A percentile compares a stretch with the other conserved stretches of the same genome.
Evolutionary conservation across 2,329 filamentous ascomycete genomes (phyloP).

Genomic region (Colletotrichum musae): DNA sequence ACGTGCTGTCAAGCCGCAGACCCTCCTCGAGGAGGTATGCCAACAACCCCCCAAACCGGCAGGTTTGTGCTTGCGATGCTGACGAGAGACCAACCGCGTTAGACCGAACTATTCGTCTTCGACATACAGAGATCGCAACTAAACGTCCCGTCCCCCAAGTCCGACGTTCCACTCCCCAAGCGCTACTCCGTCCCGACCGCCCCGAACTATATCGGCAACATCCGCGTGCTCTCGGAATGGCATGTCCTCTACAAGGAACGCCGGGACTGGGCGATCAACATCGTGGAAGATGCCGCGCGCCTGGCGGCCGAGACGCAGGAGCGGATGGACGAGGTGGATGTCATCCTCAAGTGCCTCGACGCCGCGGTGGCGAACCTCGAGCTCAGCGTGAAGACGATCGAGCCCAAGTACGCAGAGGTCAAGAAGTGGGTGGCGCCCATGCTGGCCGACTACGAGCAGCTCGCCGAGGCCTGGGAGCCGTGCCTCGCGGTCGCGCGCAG

Average conservation of each 20-base stretch:
- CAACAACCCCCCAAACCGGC: background rate
- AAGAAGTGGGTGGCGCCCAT: slow-evolving; percentile 79
- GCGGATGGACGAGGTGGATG: slow-evolving; percentile 79
- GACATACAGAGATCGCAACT: slow-evolving; percentile 82
- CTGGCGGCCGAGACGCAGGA: slow-evolving; percentile 75
- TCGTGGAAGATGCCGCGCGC: slow-evolving; percentile 77
- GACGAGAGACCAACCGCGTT: slow-evolving; percentile 22
- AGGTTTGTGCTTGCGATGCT: slow-evolving; percentile 17
- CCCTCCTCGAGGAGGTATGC: slow-evolving; percentile 82
- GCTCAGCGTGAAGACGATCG: slow-evolving; percentile 78
- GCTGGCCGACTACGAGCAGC: slow-evolving; percentile 75
- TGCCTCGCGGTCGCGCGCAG: slow-evolving; percentile 76
- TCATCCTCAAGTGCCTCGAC: slow-evolving; percentile 84
- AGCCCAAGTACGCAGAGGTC: slow-evolving; percentile 79
- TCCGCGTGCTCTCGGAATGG: slow-evolving; percentile 89
- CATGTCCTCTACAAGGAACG: slow-evolving; percentile 87
- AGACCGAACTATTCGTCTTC: slow-evolving; percentile 94
- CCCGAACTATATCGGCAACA: slow-evolving; percentile 87
- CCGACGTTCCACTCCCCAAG: slow-evolving; percentile 66
- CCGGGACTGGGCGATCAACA: slow-evolving; percentile 81
- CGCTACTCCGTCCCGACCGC: slow-evolving; percentile 74
- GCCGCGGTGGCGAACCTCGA: slow-evolving; percentile 90
- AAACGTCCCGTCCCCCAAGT: slow-evolving; percentile 60
- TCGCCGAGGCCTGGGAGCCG: slow-evolving; percentile 77
- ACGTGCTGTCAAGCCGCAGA: slow-evolving; percentile 86